Conservation (phyloP, 225 moss, liverwort and hornwort genomes). For the Antitrichia curtipendula region DNA sequence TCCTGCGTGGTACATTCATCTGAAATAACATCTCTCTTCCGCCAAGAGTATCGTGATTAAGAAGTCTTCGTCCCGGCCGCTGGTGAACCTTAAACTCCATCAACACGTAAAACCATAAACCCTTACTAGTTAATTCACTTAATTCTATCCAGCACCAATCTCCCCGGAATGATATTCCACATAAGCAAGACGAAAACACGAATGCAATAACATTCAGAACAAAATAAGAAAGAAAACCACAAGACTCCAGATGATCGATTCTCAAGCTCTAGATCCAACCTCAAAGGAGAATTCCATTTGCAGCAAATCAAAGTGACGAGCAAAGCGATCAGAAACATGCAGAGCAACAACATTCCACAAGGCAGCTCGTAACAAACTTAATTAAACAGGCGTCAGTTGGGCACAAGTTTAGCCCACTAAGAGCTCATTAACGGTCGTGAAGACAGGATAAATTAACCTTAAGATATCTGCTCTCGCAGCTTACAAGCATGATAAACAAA, state of each 20-base stretch:
- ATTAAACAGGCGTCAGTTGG: no score
- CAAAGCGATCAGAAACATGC: no score
- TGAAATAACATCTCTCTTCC: background rate
- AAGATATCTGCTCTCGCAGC: no score
- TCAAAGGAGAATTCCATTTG: no score
- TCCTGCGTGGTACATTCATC: background rate
- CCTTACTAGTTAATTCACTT: background rate
- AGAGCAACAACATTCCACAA: no score
- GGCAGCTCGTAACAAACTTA: no score
- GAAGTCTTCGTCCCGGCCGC: background rate
- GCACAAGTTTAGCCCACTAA: no score
- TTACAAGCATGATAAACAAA: no score
- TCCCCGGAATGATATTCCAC: background rate
- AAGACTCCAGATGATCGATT: background rate
- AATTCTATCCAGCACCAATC: background rate
- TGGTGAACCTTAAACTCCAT: background rate
- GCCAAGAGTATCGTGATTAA: background rate
- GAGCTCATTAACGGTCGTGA: no score
- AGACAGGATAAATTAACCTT: no score
- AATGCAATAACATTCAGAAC: background rate
- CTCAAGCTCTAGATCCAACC: background rate
- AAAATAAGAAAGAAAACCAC: background rate
- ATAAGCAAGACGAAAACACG: background rate
- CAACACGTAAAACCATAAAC: background rate
- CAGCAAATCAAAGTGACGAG: no score